Conservation (phyloP, 768 basidiomycete genomes). For the Pleurotus djamor region DNA sequence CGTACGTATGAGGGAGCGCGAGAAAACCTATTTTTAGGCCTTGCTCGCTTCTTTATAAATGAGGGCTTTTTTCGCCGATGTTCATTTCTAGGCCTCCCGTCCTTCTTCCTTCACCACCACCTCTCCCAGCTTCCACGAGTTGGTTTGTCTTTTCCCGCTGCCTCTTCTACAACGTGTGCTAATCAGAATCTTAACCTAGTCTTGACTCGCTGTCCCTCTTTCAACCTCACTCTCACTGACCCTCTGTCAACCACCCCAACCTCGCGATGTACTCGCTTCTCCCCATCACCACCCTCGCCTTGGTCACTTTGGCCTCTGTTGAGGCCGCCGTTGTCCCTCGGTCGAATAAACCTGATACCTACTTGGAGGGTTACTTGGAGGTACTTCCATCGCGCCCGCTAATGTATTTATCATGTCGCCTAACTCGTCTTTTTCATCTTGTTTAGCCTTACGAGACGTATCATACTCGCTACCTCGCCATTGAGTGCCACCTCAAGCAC, state of each 20-base stretch:
- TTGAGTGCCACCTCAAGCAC: constrained; percentile 49
- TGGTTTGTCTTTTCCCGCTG: constrained; percentile 20
- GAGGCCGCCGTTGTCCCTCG: constrained; percentile 39
- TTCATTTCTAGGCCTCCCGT: constrained; percentile 5
- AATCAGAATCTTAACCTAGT: too few species aligned
- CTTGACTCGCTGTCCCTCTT: constrained; percentile 21
- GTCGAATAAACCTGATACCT: constrained; percentile 36
- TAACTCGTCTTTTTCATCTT: not conserved
- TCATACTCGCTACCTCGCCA: constrained; percentile 59
- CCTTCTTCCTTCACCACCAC: constrained; percentile 13
- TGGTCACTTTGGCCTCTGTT: constrained; percentile 36
- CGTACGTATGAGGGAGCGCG: not conserved
- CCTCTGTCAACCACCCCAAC: constrained; percentile 14
- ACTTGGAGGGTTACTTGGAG: constrained; percentile 45
- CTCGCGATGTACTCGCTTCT: constrained; percentile 35
- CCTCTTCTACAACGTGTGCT: constrained; percentile 11
- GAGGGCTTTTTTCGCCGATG: too few species aligned
- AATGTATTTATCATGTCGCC: constrained; percentile 1
- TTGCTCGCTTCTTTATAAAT: not conserved
- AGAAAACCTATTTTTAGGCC: constrained; percentile 7
- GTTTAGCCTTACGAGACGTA: constrained; percentile 49
- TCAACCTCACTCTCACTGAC: constrained; percentile 20
- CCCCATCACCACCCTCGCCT: constrained; percentile 40
- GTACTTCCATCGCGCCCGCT: constrained; percentile 11
- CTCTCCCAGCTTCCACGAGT: constrained; percentile 15